A percentile compares a stretch with the other conserved stretches of the same genome.
phyloP scores from a whole-genome alignment of 495 filamentous ascomycete genomes.

The Tuber calosporum region DNA sequence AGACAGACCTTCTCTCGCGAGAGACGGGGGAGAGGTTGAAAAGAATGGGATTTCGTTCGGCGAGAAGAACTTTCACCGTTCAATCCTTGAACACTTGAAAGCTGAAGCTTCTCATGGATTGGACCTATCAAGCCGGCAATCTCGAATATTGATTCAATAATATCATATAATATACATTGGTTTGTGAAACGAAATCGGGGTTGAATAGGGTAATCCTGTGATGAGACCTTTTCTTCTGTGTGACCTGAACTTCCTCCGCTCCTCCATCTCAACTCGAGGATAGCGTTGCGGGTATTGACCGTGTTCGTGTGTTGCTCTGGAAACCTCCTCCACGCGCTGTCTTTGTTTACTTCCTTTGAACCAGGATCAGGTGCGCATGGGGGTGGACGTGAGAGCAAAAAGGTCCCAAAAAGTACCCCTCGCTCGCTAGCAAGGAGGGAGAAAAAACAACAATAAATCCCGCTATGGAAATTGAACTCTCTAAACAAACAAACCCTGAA shows the following conservation, averaged over 20 bases:
- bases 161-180: background rate
- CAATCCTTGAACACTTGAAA: background rate
- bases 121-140: background rate
- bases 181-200: background rate
- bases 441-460: background rate
- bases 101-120: background rate
- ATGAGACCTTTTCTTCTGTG: background rate
- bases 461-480: background rate
- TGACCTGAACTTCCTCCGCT: background rate
- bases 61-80: background rate
- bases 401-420: background rate
- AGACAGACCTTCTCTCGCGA: background rate
- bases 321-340: slow-evolving; percentile 30
- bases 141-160: background rate
- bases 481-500: background rate
- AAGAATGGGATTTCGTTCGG: background rate
- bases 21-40: background rate
- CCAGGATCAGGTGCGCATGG: slow-evolving; percentile 31
- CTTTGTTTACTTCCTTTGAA: slow-evolving; percentile 25
- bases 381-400: background rate
- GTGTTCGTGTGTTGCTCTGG: slow-evolving; percentile 37
- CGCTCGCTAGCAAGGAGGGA: background rate
- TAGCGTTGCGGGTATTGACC: background rate
- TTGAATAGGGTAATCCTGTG: too few species aligned
- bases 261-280: background rate